Evolutionary conservation across 2,329 filamentous ascomycete genomes (phyloP).

Genomic region (Aspergillus spinulosporus): DNA sequence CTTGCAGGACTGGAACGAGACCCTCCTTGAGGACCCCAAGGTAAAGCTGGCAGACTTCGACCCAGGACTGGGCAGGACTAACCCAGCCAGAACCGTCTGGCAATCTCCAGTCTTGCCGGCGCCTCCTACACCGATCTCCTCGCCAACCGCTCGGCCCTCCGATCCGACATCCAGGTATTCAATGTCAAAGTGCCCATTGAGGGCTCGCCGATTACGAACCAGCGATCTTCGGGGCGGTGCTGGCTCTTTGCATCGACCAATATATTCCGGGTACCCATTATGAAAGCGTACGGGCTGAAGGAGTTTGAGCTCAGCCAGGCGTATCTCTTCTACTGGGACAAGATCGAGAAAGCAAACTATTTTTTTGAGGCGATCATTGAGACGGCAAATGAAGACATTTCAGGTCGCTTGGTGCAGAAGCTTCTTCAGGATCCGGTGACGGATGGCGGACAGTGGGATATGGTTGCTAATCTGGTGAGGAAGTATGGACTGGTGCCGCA

Average conservation of each 20-base stretch:
- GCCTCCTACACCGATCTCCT: slow-evolving; percentile 64
- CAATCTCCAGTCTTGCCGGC: slow-evolving; percentile 63
- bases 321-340: slow-evolving; percentile 92
- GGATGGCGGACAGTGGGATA: slow-evolving; percentile 90
- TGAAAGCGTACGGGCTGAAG: slow-evolving; percentile 76
- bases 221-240: slow-evolving; percentile 77
- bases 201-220: slow-evolving; percentile 80
- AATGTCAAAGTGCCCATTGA: slow-evolving; percentile 80
- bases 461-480: slow-evolving; percentile 79
- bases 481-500: slow-evolving; percentile 89
- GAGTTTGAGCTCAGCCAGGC: slow-evolving; percentile 83
- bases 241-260: slow-evolving; percentile 95
- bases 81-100: slow-evolving; percentile 63
- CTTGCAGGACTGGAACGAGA: slow-evolving; percentile 29
- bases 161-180: slow-evolving; percentile 76
- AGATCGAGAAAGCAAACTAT: slow-evolving; percentile 87
- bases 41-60: not conserved
- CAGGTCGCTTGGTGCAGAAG: slow-evolving; percentile 70
- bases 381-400: slow-evolving; percentile 68
- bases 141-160: slow-evolving; percentile 60
- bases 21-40: slow-evolving; percentile 30
- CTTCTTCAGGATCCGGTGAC: slow-evolving; percentile 68
- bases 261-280: slow-evolving; percentile 82
- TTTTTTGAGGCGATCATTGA: slow-evolving; percentile 83
- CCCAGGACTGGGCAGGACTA: not conserved